Base-by-base conservation (phyloP, 306 rosid genomes). In the Neltuma alba region DNA sequence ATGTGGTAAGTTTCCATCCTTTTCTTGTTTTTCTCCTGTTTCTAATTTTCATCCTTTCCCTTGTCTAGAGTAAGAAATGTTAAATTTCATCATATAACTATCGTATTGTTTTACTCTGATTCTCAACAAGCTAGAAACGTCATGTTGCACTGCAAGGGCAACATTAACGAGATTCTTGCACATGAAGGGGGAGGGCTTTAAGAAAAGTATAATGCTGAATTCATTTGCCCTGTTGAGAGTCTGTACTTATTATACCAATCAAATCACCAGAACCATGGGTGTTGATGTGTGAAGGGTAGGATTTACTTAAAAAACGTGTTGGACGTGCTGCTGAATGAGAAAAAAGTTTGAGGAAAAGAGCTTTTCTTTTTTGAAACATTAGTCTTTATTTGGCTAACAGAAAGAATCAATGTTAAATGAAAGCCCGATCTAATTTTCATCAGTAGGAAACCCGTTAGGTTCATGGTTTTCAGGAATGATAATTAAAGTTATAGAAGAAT, bases 1-100 rank as follows among this genome's bases (percentile, higher is more conserved):
- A 89, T 83, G 89, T 91, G 97, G 99, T 94, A 88, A 63, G 81
- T 66, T 78, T 27, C 37, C 85, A 27, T 75, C 21, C 20, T 2
- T 12, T 34, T 37, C 72, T 74, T 34, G 0, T 36, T 72, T 1
- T 52, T 15, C 9, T 21, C 2, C 6, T 0, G 1, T 7, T 21
- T 54, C 7, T 62, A 13, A 5, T 5, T 31, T 71, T 33, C 34
- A 14, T 23, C 50, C 30, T 55, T 62, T 64, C 3, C 33, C 16
- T 4, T 65, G 31, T 70, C 45, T 76, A 44, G 47, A 73, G 77
- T 75, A 83, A 61, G 14, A 40, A 68, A n/a, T 20, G 21, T 57
- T 14, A 41, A 47, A 69, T 30, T 77, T 74, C 33, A 55, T 74
- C 44, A 28, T 48, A 7, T 70, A 74, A 9, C 20, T 68, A 48